Conservation (phyloP, 2,329 filamentous ascomycete species). For the Fusarium albidum region DNA sequence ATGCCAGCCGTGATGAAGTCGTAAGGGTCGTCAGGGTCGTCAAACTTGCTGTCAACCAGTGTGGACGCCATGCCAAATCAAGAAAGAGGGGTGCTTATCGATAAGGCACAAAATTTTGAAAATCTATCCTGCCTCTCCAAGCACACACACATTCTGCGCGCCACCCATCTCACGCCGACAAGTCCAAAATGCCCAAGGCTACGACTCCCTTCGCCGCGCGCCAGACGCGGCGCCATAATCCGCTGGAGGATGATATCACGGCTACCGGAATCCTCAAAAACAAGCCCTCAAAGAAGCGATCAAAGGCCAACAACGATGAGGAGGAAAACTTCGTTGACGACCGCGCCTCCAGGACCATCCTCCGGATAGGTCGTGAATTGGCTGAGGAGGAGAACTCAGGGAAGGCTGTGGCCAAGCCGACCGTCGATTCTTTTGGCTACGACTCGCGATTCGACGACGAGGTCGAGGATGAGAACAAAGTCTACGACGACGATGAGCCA, state of each 20-base stretch:
- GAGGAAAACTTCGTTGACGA: slow-evolving; percentile 82
- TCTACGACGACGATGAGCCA: slow-evolving; percentile 65
- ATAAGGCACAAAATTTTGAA: slow-evolving; percentile 51
- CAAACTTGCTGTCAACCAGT: background rate
- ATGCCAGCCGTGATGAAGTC: too few species aligned
- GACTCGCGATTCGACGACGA: slow-evolving; percentile 75
- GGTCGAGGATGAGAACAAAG: slow-evolving; percentile 53
- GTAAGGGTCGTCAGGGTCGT: too few species aligned
- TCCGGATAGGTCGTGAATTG: slow-evolving; percentile 88
- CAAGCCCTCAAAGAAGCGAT: slow-evolving; percentile 76
- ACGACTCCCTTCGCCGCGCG: slow-evolving; percentile 65
- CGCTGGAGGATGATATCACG: slow-evolving; percentile 86
- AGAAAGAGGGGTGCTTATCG: slow-evolving; percentile 50
- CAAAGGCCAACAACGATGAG: slow-evolving; percentile 67
- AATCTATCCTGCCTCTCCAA: slow-evolving; percentile 36
- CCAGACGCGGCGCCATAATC: slow-evolving; percentile 80
- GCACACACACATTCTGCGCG: slow-evolving; percentile 41
- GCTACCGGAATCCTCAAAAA: slow-evolving; percentile 75
- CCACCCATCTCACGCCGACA: slow-evolving; percentile 27
- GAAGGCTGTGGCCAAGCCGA: slow-evolving; percentile 51
- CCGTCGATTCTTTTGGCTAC: slow-evolving; percentile 74
- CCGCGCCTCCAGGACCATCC: slow-evolving; percentile 86
- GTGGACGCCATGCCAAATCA: slow-evolving; percentile 38
- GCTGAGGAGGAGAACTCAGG: slow-evolving; percentile 75
- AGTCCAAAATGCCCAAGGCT: slow-evolving; percentile 79